Evolutionary conservation across 2,329 filamentous ascomycete species (phyloP).

Genomic region (Nothophaeocryptopus gaeumannii): DNA sequence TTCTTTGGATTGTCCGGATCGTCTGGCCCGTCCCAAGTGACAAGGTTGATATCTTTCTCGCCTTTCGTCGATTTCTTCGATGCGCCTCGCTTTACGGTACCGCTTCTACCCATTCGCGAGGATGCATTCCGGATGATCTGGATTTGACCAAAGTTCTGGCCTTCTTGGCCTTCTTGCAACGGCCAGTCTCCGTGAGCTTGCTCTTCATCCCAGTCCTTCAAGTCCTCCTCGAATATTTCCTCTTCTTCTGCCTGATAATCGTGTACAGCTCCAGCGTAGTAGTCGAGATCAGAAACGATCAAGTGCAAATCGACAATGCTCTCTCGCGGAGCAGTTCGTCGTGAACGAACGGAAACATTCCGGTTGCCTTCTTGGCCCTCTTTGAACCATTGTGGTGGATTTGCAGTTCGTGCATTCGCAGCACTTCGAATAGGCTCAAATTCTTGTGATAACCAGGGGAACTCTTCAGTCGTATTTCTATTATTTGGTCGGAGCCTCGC

Average conservation of each 20-base stretch:
- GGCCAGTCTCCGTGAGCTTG: constrained; percentile 24
- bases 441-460: constrained; percentile 34
- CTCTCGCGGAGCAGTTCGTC: constrained; percentile 29
- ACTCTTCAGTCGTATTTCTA: constrained; percentile 28
- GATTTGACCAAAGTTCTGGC: constrained; percentile 32
- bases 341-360: constrained; percentile 21
- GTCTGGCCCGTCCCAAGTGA: constrained; percentile 47
- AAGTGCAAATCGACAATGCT: constrained; percentile 36
- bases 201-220: constrained; percentile 31
- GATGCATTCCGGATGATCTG: constrained; percentile 29
- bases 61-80: constrained; percentile 31
- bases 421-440: constrained; percentile 31
- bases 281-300: constrained; percentile 37
- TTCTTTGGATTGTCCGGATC: constrained; percentile 50
- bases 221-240: constrained; percentile 28
- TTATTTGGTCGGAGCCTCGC: constrained; percentile 26
- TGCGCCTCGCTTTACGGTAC: constrained; percentile 27
- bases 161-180: constrained; percentile 23
- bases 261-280: constrained; percentile 38
- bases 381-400: constrained; percentile 33
- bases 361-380: constrained; percentile 30
- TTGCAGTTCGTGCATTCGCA: constrained; percentile 20
- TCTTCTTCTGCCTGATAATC: constrained; percentile 36
- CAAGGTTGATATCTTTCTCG: constrained; percentile 36
- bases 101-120: constrained; percentile 26